Base-by-base conservation (phyloP, 345 rosid genomes). In the Acer yangbiense region DNA sequence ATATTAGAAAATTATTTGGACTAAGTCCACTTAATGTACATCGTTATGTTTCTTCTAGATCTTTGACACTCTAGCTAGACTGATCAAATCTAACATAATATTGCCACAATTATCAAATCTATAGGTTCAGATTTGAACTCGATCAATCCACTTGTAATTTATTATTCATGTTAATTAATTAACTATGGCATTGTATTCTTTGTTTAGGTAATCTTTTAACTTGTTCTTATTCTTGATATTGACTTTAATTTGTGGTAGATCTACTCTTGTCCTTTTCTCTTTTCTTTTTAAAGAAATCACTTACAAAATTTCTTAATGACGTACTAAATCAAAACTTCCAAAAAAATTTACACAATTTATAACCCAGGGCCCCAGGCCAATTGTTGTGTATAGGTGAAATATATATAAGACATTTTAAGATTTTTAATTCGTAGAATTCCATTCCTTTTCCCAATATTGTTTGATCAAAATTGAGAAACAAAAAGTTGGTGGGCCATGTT, bases 401-500 rank as follows among this genome's bases (percentile, higher is more conserved):
- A 32, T 35, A 35, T 35, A 35, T 35, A 35, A 0, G 39, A 35
- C 39, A 35, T 35, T 35, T 35, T 4, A 35, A 35, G 39, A 35
- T 35, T 35, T 35, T 35, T 35, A 35, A 4, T 35, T 35, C 39
- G 6, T 4, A 35, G 39, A 35, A 35, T 35, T 35, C 6, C 39
- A 35, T 4, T 4, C 39, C 39, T 35, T 35, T 35, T 32, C 39
- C 39, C 5, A 32, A 32, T 23, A 1, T 1, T 32, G 6, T 35
- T 35, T 35, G 39, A 35, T 35, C 39, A 35, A 4, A 35, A 35
- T 35, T 35, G 39, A 35, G 46, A 43, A 43, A 9, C 46, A 7
- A 43, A 25, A 72, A 73, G 11, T 9, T 74, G 1, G 61, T 46
- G 69, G 77, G 69, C n/a, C 70, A 64, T 48, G 77, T 63, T 64